A percentile compares a stretch with the other conserved stretches of the same genome.
Evolutionary conservation across 2,329 filamentous ascomycete species (phyloP).

Genomic region (Aureobasidium zeae): DNA sequence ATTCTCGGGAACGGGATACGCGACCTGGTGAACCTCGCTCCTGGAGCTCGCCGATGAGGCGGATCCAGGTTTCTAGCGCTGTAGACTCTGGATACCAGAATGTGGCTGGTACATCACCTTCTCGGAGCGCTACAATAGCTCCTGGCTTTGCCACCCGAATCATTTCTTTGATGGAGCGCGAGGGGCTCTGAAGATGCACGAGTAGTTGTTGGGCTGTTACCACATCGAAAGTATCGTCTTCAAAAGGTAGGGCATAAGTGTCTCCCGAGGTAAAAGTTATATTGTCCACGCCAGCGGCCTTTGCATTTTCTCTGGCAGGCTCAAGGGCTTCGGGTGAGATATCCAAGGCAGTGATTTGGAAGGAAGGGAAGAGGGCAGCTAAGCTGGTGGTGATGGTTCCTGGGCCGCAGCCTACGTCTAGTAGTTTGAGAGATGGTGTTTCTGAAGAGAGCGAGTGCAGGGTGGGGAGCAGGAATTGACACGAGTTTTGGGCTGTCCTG

Average conservation of each 20-base stretch:
- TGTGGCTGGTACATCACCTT: slow-evolving; percentile 24
- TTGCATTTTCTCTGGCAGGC: slow-evolving; percentile 26
- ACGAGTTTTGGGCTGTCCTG: slow-evolving; percentile 38
- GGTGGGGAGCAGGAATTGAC: slow-evolving; percentile 27
- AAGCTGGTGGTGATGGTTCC: slow-evolving; percentile 41
- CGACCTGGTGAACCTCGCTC: too few relatives aligned
- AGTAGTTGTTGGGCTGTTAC: slow-evolving; percentile 52
- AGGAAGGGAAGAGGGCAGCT: slow-evolving; percentile 35
- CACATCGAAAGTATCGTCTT: slow-evolving; percentile 47
- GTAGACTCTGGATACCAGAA: slow-evolving; percentile 17
- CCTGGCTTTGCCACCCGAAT: slow-evolving; percentile 43
- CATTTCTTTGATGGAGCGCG: slow-evolving; percentile 45
- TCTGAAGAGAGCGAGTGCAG: slow-evolving; percentile 18
- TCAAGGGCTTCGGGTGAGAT: slow-evolving; percentile 28
- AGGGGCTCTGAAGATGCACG: slow-evolving; percentile 45
- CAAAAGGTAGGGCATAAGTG: slow-evolving; percentile 35
- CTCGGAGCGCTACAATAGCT: slow-evolving; percentile 44
- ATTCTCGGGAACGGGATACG: too few relatives aligned
- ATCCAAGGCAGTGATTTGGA: slow-evolving; percentile 39
- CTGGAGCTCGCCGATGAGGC: too few relatives aligned
- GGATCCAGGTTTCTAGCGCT: too few relatives aligned
- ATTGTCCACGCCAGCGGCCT: slow-evolving; percentile 27
- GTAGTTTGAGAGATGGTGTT: slow-evolving; percentile 29
- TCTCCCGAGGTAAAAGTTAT: slow-evolving; percentile 30
- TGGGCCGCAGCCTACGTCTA: slow-evolving; percentile 41